Conservation (phyloP, 257 asterid genomes). For the Anisodus tanguticus region DNA sequence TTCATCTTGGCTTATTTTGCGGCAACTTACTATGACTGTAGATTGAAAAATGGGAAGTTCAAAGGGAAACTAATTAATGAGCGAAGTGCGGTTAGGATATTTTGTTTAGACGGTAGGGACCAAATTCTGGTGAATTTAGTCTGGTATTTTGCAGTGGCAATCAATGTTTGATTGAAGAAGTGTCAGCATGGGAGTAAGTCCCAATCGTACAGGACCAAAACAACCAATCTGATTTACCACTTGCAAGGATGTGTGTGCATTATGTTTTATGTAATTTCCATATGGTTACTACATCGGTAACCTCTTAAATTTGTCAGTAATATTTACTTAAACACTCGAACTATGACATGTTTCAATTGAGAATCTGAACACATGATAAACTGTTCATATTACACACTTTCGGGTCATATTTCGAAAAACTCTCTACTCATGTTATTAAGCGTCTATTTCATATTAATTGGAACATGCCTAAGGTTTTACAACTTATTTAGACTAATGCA, state of each 20-base stretch:
- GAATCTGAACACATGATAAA: too few species aligned
- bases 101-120: not conserved
- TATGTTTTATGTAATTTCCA: not conserved
- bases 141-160: not conserved
- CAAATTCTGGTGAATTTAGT: not conserved
- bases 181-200: not conserved
- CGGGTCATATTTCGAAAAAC: too few species aligned
- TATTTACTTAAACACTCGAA: too few species aligned
- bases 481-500: too few species aligned
- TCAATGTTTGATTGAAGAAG: not conserved
- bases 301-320: too few species aligned
- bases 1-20: not conserved
- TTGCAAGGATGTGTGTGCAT: not conserved
- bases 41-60: not conserved
- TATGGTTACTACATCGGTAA: too few species aligned
- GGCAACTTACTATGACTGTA: not conserved
- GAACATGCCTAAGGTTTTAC: too few species aligned
- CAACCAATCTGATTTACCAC: not conserved
- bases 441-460: too few species aligned
- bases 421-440: too few species aligned
- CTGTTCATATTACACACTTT: too few species aligned
- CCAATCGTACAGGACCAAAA: not conserved
- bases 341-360: too few species aligned
- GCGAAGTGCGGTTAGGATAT: not conserved
- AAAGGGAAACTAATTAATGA: conserved; percentile 15